A percentile compares a stretch with the other conserved stretches of the same genome.
Evolutionary conservation across 129 eudicot species (phyloP).

Genomic region (Centaurea solstitialis): DNA sequence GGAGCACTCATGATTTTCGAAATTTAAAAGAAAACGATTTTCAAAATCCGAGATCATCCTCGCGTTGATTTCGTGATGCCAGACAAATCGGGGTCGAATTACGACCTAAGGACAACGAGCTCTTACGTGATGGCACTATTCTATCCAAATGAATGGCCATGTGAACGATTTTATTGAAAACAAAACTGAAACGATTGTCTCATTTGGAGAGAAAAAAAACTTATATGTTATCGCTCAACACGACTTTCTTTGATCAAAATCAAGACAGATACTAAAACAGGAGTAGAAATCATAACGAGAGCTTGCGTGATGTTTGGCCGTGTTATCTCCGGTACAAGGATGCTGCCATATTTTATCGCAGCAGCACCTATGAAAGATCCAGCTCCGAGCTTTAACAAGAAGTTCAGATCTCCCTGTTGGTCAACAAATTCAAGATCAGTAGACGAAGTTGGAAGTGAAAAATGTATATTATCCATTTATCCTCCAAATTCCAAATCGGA

Average conservation of each 20-base stretch:
- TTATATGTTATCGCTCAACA: constrained; percentile 12
- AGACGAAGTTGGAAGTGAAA: background rate
- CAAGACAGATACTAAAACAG: constrained; percentile 51
- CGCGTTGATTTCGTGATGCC: too few relatives aligned
- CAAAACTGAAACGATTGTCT: background rate
- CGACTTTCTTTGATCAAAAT: constrained; percentile 50
- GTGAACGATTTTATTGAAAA: background rate
- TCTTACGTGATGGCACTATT: too few relatives aligned
- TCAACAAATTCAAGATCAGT: background rate
- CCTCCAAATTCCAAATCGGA: background rate
- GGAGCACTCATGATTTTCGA: too few relatives aligned
- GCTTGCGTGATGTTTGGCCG: constrained; percentile 65
- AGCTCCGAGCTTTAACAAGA: constrained; percentile 53
- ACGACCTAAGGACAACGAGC: too few relatives aligned
- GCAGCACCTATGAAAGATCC: constrained; percentile 67
- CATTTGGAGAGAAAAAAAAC: background rate
- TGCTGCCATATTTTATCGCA: constrained; percentile 66
- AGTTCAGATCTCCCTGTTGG: constrained; percentile 53
- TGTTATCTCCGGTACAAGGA: constrained; percentile 61
- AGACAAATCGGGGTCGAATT: too few relatives aligned
- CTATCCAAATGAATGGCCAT: too few relatives aligned
- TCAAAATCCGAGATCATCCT: too few relatives aligned
- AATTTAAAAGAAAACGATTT: too few relatives aligned
- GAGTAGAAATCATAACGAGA: constrained; percentile 50
- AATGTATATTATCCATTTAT: too few relatives aligned